Evolutionary conservation across 2,329 filamentous ascomycete species (phyloP).

Genomic region (Elsinoe batatas): DNA sequence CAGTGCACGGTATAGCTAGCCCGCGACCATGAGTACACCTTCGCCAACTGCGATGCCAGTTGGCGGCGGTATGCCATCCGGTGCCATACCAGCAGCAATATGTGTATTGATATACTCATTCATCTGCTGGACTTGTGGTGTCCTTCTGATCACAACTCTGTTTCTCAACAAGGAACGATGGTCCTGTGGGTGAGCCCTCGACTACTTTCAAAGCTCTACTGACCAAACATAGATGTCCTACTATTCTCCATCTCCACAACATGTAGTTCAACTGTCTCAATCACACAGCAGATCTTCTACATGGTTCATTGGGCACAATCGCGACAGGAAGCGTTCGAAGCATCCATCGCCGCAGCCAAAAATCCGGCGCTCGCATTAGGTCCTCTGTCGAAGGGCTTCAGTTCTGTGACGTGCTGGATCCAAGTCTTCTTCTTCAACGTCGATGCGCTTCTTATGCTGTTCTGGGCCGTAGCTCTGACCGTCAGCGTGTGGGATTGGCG

Average conservation of each 20-base stretch:
- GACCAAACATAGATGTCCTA: constrained; percentile 14
- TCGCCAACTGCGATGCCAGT: constrained; percentile 6
- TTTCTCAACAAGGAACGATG: constrained; percentile 16
- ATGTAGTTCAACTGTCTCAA: constrained; percentile 13
- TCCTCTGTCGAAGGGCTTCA: constrained; percentile 17
- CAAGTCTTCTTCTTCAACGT: constrained; percentile 18
- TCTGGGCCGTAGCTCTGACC: constrained; percentile 17
- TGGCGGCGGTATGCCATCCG: constrained; percentile 7
- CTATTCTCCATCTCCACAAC: constrained; percentile 16
- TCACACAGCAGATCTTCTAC: constrained; percentile 17
- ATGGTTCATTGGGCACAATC: constrained; percentile 15
- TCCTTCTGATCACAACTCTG: constrained; percentile 15
- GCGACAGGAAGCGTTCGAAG: constrained; percentile 15
- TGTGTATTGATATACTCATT: constrained; percentile 16
- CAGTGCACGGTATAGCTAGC: neutral
- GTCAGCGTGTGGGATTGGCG: constrained; percentile 17
- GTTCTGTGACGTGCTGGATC: constrained; percentile 17
- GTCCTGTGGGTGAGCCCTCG: constrained; percentile 12
- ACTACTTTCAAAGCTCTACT: neutral
- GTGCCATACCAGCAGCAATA: constrained; percentile 14
- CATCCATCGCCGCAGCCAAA: constrained; percentile 11
- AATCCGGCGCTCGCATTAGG: constrained; percentile 17
- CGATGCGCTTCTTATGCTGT: constrained; percentile 12
- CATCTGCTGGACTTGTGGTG: constrained; percentile 14
- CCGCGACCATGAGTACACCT: constrained; percentile 1